Conservation (phyloP, 192 early-diverging fungal species). For the Dissophora globulifera region DNA sequence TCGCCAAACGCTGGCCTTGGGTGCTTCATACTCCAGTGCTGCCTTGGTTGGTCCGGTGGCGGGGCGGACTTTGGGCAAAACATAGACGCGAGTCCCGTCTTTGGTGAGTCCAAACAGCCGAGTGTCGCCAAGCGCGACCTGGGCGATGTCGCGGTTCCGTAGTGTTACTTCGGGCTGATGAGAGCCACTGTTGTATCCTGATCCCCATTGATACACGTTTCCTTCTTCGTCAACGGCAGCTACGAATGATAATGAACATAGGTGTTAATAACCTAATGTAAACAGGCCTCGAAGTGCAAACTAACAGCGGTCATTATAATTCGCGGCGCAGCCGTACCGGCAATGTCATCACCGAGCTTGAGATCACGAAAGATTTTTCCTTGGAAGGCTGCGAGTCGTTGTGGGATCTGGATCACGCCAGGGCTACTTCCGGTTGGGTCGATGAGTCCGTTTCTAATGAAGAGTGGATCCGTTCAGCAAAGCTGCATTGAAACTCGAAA, state of each 20-base stretch:
- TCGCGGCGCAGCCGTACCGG: slow-evolving; percentile 9
- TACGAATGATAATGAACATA: slow-evolving; percentile 2
- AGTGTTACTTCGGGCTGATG: slow-evolving; percentile 48
- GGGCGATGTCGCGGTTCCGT: slow-evolving; percentile 39
- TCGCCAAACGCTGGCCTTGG: slow-evolving; percentile 15
- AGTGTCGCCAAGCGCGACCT: slow-evolving; percentile 37
- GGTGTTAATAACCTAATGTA: no score
- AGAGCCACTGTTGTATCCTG: slow-evolving; percentile 27
- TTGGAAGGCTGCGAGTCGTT: slow-evolving; percentile 25
- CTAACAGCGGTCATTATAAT: no score
- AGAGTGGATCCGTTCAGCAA: no score
- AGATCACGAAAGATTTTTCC: slow-evolving; percentile 41
- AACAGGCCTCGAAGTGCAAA: no score
- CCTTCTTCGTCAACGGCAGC: slow-evolving; percentile 55
- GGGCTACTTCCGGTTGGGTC: slow-evolving; percentile 45
- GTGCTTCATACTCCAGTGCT: slow-evolving; percentile 27
- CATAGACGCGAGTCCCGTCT: slow-evolving; percentile 35
- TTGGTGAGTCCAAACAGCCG: slow-evolving; percentile 34
- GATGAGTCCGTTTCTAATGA: slow-evolving; percentile 25
- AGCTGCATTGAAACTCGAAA: no score
- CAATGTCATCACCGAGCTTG: slow-evolving; percentile 42
- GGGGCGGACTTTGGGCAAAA: slow-evolving; percentile 45
- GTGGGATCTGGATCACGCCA: slow-evolving; percentile 44
- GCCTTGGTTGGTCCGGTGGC: slow-evolving; percentile 29
- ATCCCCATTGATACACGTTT: slow-evolving; percentile 56